These are phyloP conservation scores for Boechera divaricarpa DNA, from an alignment of 345 rosid genomes.

Conservation along the genomic window DNA sequence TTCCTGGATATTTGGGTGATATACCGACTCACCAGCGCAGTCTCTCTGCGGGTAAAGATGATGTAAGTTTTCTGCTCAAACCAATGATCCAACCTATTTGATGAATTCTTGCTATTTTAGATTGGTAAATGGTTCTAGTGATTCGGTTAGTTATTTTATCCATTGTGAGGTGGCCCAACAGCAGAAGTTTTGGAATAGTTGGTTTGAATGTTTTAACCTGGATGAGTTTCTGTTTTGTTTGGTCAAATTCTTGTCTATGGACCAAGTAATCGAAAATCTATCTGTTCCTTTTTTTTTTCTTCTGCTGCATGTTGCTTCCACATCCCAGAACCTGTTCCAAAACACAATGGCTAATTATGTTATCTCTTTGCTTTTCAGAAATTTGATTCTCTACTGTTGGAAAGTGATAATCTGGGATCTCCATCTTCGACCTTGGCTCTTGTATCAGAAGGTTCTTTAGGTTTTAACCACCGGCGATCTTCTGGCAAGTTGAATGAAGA, in stretches of 20 bases:
- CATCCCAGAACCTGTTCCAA: slow-evolving; percentile 18
- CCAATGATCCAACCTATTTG: slow-evolving; percentile 2
- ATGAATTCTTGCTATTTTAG: slow-evolving; percentile 11
- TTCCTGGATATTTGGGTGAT: slow-evolving; percentile 72
- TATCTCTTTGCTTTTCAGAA: slow-evolving; percentile 53
- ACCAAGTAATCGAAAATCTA: slow-evolving; percentile 14
- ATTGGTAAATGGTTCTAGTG: neutral
- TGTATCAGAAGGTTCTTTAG: slow-evolving; percentile 59
- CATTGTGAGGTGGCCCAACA: slow-evolving; percentile 17
- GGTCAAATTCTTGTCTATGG: slow-evolving; percentile 18
- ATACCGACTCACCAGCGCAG: slow-evolving; percentile 72
- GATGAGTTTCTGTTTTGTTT: slow-evolving; percentile 21
- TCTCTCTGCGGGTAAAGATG: slow-evolving; percentile 72
- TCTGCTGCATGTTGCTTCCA: slow-evolving; percentile 12
- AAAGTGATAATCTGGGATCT: slow-evolving; percentile 62
- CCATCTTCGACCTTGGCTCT: slow-evolving; percentile 55
- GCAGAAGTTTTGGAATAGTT: slow-evolving; percentile 11
- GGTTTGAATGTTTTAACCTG: slow-evolving; percentile 7
- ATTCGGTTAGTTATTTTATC: neutral
- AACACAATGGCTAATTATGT: slow-evolving; percentile 20
- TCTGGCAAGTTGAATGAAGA: slow-evolving; percentile 87
- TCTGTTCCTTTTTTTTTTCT: neutral
- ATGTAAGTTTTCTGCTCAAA: slow-evolving; percentile 57
- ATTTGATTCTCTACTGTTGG: slow-evolving; percentile 63
- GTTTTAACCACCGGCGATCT: slow-evolving; percentile 67